phyloP scores from a whole-genome alignment of 805 yeast genomes.

The Metschnikowia santaceciliae region DNA sequence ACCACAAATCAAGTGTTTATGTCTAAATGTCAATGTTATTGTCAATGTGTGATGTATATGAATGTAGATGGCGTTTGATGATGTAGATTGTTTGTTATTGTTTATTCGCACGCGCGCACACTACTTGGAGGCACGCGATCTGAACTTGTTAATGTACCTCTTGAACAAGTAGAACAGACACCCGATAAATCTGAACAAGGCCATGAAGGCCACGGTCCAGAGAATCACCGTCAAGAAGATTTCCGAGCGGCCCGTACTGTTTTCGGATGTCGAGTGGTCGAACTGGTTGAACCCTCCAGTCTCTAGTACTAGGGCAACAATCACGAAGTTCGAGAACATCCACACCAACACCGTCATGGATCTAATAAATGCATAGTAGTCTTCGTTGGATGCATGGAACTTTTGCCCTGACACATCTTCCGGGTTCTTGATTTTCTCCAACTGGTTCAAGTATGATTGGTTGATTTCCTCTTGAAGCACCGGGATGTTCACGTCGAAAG shows the following conservation, averaged over 20 bases:
- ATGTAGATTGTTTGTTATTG: neutral
- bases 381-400: slow-evolving; percentile 34
- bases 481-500: slow-evolving; percentile 52
- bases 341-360: slow-evolving; percentile 45
- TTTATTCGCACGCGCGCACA: neutral
- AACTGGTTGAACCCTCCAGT: slow-evolving; percentile 44
- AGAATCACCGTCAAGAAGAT: slow-evolving; percentile 50
- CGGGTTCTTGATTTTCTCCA: slow-evolving; percentile 48
- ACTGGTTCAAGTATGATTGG: slow-evolving; percentile 48
- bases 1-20: neutral
- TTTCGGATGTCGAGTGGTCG: slow-evolving; percentile 26
- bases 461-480: slow-evolving; percentile 50
- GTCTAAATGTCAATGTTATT: neutral
- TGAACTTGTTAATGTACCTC: slow-evolving; percentile 28
- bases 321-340: slow-evolving; percentile 42
- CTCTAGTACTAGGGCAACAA: slow-evolving; percentile 40
- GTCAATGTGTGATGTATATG: neutral
- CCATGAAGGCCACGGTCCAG: slow-evolving; percentile 61
- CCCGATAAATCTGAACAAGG: slow-evolving; percentile 54
- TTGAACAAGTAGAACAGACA: slow-evolving; percentile 45
- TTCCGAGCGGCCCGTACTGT: slow-evolving; percentile 32
- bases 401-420: slow-evolving; percentile 28
- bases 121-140: slow-evolving; percentile 9
- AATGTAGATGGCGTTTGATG: too few relatives aligned
- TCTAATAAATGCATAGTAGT: slow-evolving; percentile 43